Conservation (phyloP, 176 grass and related monocot genomes). For the Alloteropsis semialata region DNA sequence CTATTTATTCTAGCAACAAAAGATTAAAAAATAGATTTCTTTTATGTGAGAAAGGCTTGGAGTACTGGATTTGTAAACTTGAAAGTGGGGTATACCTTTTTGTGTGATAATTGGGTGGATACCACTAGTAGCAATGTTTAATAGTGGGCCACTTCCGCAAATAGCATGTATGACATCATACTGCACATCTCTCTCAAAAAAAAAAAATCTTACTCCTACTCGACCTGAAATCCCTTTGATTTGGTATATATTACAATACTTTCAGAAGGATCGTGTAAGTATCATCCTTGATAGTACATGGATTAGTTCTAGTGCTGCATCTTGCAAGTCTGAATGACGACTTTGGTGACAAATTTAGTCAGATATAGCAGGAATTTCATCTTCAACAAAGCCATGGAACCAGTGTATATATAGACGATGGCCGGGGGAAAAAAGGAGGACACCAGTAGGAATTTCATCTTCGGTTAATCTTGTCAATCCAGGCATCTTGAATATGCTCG, state of each 20-base stretch:
- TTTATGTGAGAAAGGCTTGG: not conserved
- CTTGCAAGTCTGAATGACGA: not conserved
- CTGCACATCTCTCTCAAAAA: slow-evolving; percentile 2
- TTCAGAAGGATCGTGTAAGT: not conserved
- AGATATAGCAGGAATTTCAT: not conserved
- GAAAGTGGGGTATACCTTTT: slow-evolving; percentile 31
- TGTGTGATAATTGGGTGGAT: slow-evolving; percentile 28
- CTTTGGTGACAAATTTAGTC: not conserved
- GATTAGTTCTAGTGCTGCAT: not conserved
- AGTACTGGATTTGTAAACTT: slow-evolving; percentile 1
- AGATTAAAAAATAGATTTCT: not conserved
- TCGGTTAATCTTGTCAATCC: not conserved
- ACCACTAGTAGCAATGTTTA: slow-evolving; percentile 32
- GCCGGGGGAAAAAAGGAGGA: not conserved
- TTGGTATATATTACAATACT: not conserved
- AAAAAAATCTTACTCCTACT: not conserved
- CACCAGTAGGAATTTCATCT: no score
- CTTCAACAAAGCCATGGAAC: not conserved
- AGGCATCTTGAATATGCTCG: slow-evolving; percentile 10
- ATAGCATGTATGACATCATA: slow-evolving; percentile 20
- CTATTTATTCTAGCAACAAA: not conserved
- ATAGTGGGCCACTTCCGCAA: slow-evolving; percentile 9
- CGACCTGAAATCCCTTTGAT: not conserved
- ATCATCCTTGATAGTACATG: not conserved
- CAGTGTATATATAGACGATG: not conserved